A percentile compares a stretch with the other conserved stretches of the same genome.
These are phyloP conservation scores for Globisporangium canariense DNA, from an alignment of 352 stramenopile species.

Conservation along the genomic window DNA sequence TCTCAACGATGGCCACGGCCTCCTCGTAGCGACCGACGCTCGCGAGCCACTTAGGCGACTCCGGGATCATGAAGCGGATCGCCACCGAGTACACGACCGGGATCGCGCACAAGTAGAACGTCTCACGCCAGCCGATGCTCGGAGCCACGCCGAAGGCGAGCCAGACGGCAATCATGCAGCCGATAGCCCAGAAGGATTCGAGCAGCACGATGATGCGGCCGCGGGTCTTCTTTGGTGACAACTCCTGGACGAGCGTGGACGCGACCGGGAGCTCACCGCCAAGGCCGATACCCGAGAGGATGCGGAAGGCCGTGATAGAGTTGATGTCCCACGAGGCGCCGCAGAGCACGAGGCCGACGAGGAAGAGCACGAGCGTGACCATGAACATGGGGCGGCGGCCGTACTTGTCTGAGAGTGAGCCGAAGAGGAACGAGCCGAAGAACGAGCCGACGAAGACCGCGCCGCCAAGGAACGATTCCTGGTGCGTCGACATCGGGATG, in stretches of 20 bases:
- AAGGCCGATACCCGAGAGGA: conserved; percentile 62
- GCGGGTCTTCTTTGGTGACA: conserved; percentile 50
- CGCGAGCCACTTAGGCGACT: conserved; percentile 74
- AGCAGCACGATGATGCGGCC: conserved; percentile 65
- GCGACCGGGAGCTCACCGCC: conserved; percentile 56
- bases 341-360: conserved; percentile 45
- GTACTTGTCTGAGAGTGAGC: conserved; percentile 58
- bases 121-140: conserved; percentile 54
- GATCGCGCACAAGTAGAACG: conserved; percentile 53
- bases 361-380: conserved; percentile 60
- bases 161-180: conserved; percentile 52
- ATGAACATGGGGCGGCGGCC: conserved; percentile 66
- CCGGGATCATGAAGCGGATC: conserved; percentile 48
- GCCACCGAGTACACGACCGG: conserved; percentile 47
- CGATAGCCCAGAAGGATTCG: conserved; percentile 63
- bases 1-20: conserved; percentile 50
- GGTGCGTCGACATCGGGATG: conserved; percentile 33
- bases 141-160: conserved; percentile 47
- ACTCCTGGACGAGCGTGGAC: conserved; percentile 61
- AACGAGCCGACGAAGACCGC: conserved; percentile 65
- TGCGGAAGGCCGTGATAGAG: conserved; percentile 49
- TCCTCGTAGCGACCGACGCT: conserved; percentile 61
- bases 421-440: conserved; percentile 56
- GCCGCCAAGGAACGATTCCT: conserved; percentile 43
- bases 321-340: conserved; percentile 48